Base-by-base conservation (phyloP, 805 yeast genomes). In the Ogataea siamensis region DNA sequence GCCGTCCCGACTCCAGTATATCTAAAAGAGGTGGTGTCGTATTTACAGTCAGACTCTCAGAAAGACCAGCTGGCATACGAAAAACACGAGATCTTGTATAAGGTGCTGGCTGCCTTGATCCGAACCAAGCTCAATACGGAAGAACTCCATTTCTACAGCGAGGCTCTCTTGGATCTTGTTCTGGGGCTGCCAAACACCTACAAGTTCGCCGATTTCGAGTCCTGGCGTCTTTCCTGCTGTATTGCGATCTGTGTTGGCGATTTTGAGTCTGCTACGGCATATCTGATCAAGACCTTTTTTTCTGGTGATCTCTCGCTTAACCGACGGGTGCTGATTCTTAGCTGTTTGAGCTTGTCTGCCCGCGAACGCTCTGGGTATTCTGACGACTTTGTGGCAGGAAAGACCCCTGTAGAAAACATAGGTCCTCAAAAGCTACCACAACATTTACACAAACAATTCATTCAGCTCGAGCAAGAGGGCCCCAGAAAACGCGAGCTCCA, bases 241-340 rank as follows among this genome's bases (percentile, higher is more conserved):
- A 74, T 82, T 5, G 77, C 93, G 2, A 66, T 87, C 1, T 63
- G 85, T 12, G 79, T 74, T 0, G 66, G 79, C 0, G 68, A 68
- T 32, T 57, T 55, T 28, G 65, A 70, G 4, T 35, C 23, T 6
- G 50, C 67, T 2, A 78, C 87, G 0, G 53, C 63, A 1, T 67
- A 70, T 18, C 54, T 80, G 0, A 59, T 74, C 27, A 54, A 66
- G 18, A 57, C 80, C 12, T 63, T 88, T 12, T 64, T 76, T 23
- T 67, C 72, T 0, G 88, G 89, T 0, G 99, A 91, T 53, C 77
- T 83, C 45, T 87, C 95, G 0, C 57, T 93, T 13, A 93, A 84
- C 44, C 89, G 82, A 43, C 62, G 98, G 32, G 68, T 89, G 62
- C 63, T 75, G 19, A 67, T 89, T 7, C 58, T 93, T 13, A 76